Evolutionary conservation across 2,329 filamentous ascomycete species (phyloP).

Genomic region (Paracoccidioides brasiliensis): DNA sequence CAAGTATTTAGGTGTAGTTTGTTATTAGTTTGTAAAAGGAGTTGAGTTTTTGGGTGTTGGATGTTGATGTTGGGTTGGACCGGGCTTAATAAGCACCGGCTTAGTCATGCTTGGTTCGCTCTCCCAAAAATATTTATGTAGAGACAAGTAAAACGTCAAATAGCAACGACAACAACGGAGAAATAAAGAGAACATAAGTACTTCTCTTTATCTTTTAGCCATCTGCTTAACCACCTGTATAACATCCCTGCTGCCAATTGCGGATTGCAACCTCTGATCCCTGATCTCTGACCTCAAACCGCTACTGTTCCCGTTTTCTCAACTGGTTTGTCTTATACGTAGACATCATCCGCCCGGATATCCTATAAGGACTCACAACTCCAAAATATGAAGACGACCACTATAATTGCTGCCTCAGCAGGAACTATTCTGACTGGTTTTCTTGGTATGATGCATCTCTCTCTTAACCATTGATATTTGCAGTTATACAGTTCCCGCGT

Average conservation of each 20-base stretch:
- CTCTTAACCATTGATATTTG: neutral
- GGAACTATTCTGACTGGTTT: constrained; percentile 47
- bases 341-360: neutral
- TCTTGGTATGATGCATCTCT: constrained; percentile 31
- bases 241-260: no score
- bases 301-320: neutral
- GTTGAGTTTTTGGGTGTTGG: neutral
- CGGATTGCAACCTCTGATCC: no score
- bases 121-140: neutral
- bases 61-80: neutral
- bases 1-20: neutral
- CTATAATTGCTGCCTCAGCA: constrained; percentile 44
- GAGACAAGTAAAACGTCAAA: neutral
- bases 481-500: neutral
- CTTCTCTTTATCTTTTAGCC: no score
- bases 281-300: no score
- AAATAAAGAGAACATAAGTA: no score
- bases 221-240: no score
- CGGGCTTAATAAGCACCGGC: neutral
- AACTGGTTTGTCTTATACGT: neutral
- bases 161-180: no score
- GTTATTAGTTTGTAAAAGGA: neutral
- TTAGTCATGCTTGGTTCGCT: neutral
- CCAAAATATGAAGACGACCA: constrained; percentile 38
- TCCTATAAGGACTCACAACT: neutral